Conservation (phyloP, 768 basidiomycete genomes). For the Cystofilobasidium capitatum region DNA sequence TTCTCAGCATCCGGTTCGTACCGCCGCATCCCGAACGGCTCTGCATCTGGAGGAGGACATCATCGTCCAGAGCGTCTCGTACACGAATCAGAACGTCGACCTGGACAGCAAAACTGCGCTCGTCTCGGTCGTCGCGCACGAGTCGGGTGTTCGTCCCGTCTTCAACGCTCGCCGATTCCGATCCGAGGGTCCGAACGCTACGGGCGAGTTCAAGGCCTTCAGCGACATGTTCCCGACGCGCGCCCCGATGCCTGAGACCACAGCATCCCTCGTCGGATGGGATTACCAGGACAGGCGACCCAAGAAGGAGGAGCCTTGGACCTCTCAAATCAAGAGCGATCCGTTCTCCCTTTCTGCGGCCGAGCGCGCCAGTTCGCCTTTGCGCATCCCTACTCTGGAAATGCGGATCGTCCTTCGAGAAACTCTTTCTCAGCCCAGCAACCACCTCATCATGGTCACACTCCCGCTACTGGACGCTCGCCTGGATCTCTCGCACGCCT, state of each 20-base stretch:
- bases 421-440: background rate
- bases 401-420: background rate
- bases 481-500: constrained; percentile 52
- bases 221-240: constrained; percentile 35
- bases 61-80: constrained; percentile 44
- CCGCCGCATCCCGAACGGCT: constrained; percentile 28
- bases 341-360: constrained; percentile 8
- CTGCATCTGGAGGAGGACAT: constrained; percentile 53
- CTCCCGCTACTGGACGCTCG: constrained; percentile 15
- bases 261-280: constrained; percentile 23
- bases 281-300: constrained; percentile 15
- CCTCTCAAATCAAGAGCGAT: background rate
- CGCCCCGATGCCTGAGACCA: constrained; percentile 20
- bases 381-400: background rate
- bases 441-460: constrained; percentile 1
- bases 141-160: constrained; percentile 57
- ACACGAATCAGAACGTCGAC: constrained; percentile 37
- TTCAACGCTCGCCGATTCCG: constrained; percentile 44
- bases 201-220: constrained; percentile 31
- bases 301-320: background rate
- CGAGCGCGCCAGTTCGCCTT: background rate
- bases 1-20: constrained; percentile 12
- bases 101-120: constrained; percentile 37
- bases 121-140: constrained; percentile 46
- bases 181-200: constrained; percentile 47